These are phyloP conservation scores for Venturia effusa DNA, from an alignment of 2,329 filamentous ascomycete genomes.

Conservation along the genomic window DNA sequence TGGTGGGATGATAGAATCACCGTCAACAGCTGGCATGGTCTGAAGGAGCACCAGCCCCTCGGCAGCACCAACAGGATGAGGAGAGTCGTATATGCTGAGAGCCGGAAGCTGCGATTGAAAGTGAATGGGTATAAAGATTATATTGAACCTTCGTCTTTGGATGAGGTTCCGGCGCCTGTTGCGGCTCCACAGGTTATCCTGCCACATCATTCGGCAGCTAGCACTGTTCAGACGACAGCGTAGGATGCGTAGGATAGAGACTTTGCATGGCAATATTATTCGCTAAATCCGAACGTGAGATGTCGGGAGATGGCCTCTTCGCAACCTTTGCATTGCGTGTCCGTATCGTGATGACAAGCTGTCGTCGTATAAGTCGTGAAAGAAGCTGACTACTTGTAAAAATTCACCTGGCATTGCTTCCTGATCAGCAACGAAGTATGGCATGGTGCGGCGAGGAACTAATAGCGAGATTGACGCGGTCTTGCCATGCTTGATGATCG, in stretches of 20 bases:
- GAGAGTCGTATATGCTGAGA: conserved; percentile 30
- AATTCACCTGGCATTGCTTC: too few species aligned
- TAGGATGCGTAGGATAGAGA: background rate
- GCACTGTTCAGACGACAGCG: background rate
- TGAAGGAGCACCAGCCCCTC: conserved; percentile 31
- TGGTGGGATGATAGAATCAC: conserved; percentile 35
- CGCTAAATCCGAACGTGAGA: too few species aligned
- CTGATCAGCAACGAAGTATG: too few species aligned
- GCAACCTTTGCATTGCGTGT: background rate
- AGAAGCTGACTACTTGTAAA: too few species aligned
- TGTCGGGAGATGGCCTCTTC: too few species aligned
- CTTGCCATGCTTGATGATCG: too few species aligned
- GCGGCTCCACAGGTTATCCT: conserved; percentile 2
- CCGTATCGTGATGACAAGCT: background rate
- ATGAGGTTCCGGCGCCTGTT: conserved; percentile 25
- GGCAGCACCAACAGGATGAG: conserved; percentile 31
- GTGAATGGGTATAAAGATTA: conserved; percentile 31
- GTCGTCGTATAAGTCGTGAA: too few species aligned
- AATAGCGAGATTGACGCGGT: too few species aligned
- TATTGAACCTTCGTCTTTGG: conserved; percentile 26
- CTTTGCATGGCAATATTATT: background rate
- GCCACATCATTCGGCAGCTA: background rate
- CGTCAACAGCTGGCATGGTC: conserved; percentile 32
- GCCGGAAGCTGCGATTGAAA: conserved; percentile 26
- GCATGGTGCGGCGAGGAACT: too few species aligned